These are phyloP conservation scores for Debaryomyces tyrocola DNA, from an alignment of 805 yeast genomes.

Conservation along the genomic window DNA sequence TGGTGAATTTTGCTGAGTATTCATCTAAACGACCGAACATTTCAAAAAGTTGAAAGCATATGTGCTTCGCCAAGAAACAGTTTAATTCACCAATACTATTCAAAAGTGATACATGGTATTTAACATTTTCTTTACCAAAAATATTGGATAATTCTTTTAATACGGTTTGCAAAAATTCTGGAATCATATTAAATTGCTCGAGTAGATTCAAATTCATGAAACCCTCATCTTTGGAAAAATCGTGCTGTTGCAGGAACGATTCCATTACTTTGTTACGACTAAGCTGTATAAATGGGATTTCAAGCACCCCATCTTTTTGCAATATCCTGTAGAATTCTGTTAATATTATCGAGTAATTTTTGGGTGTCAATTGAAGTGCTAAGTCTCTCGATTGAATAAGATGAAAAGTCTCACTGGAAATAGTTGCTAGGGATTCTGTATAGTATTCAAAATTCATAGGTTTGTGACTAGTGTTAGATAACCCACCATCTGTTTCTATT, in stretches of 20 bases:
- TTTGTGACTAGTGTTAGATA: slow-evolving; percentile 17
- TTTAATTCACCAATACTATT: slow-evolving; percentile 30
- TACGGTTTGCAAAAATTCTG: slow-evolving; percentile 22
- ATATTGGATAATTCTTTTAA: slow-evolving; percentile 20
- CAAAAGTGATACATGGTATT: slow-evolving; percentile 27
- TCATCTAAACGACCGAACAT: slow-evolving; percentile 31
- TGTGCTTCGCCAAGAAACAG: slow-evolving; percentile 27
- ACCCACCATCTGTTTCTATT: background rate
- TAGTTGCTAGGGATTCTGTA: slow-evolving; percentile 21
- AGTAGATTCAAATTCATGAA: slow-evolving; percentile 1
- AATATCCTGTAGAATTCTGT: slow-evolving; percentile 36
- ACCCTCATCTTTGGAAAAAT: background rate
- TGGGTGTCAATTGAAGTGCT: slow-evolving; percentile 27
- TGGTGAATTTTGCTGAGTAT: slow-evolving; percentile 19
- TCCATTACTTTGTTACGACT: slow-evolving; percentile 11
- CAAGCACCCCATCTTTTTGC: slow-evolving; percentile 34
- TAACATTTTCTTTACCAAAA: slow-evolving; percentile 37
- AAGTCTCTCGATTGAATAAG: slow-evolving; percentile 39
- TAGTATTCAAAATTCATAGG: slow-evolving; percentile 34
- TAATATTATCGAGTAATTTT: slow-evolving; percentile 24
- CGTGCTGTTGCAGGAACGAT: background rate
- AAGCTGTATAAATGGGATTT: slow-evolving; percentile 25
- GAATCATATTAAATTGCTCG: slow-evolving; percentile 16
- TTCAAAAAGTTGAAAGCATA: slow-evolving; percentile 30
- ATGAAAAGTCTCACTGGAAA: slow-evolving; percentile 31